Conservation (phyloP, 371 early-diverging fungal species). For the Actinomortierella ambigua region DNA sequence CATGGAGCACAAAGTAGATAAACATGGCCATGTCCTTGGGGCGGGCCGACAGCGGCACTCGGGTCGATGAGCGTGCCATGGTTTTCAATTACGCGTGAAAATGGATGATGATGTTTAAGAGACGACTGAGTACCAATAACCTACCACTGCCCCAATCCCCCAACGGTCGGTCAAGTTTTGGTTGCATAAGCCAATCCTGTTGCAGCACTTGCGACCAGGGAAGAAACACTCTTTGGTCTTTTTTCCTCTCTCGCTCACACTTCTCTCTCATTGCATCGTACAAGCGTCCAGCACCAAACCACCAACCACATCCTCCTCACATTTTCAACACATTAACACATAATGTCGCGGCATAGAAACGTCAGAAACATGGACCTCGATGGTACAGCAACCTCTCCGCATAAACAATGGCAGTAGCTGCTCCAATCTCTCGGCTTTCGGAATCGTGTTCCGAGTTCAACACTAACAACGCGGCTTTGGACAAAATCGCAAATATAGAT, state of each 20-base stretch:
- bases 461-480: conserved; percentile 5
- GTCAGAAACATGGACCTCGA: conserved; percentile 73
- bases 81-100: not conserved
- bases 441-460: not conserved
- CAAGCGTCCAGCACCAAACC: not conserved
- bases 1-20: conserved; percentile 31
- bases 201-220: not conserved
- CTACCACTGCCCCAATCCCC: no score
- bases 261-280: not conserved
- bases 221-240: not conserved
- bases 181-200: not conserved
- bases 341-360: conserved; percentile 78
- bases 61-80: not conserved
- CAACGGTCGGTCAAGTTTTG: not conserved
- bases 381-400: conserved; percentile 49
- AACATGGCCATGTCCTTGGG: conserved; percentile 44
- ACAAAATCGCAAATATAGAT: conserved; percentile 44
- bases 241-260: conserved; percentile 5
- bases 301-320: not conserved
- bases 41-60: conserved; percentile 36
- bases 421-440: not conserved
- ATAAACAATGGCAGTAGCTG: not conserved
- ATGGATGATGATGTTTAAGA: no score
- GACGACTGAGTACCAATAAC: no score
- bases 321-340: not conserved